Base-by-base conservation (phyloP, 2,329 filamentous ascomycete species). In the Pyrenophora tritici-repentis region DNA sequence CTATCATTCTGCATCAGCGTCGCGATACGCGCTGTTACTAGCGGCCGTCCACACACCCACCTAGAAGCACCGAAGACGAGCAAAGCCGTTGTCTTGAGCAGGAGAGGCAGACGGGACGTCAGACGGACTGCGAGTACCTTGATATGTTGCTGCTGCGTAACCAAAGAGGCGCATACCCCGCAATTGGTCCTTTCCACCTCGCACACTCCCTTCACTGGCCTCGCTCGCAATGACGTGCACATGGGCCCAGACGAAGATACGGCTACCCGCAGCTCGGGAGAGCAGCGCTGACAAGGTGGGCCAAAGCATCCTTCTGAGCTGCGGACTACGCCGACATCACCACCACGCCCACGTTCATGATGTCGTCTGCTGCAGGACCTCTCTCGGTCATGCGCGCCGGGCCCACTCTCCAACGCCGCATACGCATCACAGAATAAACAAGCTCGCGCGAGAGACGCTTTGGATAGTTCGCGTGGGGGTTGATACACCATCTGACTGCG, bases 391-490 rank as follows among this genome's bases (percentile, higher is more conserved):
- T 47, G 44, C 29, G 33, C 14, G 38, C 43, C 44, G 31, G 18
- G 51, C 56, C 55, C 63, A 58, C 61, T 61, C 45, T 39, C 46
- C 16, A 13, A 20, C 40, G 39, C 39, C 41, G 33, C 48, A 53
- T 54, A 41, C 34, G 20, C 42, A 44, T 47, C 55, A 58, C 33
- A 34, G 56, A 63, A 58, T 57, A 56, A 61, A 61, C 45, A 63
- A 57, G 56, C 58, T 60, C 53, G 55, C 58, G 53, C 61, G 58
- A 53, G 58, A 64, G 45, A 57, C 63, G 57, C 55, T 50, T 48
- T 36, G 10, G 38, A 37, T 35, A 12, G 54, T 12, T 20, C 6
- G 20, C 44, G 56, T 56, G 59, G 52, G 50, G 44, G 42, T 31
- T 26, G 17, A 31, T 43, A 20, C 12, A 26, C 43, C 18, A 36